Evolutionary conservation across 371 early-diverging fungal genomes (phyloP).

Genomic region (Mucor indicus): DNA sequence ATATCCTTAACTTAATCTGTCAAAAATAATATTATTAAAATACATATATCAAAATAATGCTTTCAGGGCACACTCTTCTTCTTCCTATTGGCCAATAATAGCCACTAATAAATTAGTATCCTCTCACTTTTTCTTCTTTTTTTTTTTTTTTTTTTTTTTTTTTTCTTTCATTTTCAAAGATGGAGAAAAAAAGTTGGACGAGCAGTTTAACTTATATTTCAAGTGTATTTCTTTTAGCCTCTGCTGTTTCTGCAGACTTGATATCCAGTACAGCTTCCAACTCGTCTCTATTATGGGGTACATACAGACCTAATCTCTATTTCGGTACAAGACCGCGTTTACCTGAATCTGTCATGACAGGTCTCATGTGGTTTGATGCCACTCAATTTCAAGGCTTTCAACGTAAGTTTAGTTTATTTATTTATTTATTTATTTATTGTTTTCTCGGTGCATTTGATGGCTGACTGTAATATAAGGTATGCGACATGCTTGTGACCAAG

Average conservation of each 20-base stretch:
- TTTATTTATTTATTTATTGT: no score
- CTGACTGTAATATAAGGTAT: no score
- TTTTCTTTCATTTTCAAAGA: background rate
- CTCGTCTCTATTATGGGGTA: conserved; percentile 77
- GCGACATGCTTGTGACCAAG: conserved; percentile 88
- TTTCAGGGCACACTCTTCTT: background rate
- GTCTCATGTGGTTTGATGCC: conserved; percentile 90
- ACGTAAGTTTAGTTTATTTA: conserved; percentile 29
- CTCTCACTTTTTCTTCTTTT: background rate
- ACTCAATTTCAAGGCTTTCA: conserved; percentile 52
- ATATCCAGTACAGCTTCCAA: conserved; percentile 13
- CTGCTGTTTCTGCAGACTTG: conserved; percentile 3
- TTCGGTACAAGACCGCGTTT: conserved; percentile 87
- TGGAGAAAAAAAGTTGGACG: background rate
- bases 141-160: conserved; percentile 1
- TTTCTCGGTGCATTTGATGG: no score
- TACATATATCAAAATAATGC: no score
- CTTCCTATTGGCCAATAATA: no score
- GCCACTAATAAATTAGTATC: no score
- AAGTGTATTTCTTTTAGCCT: background rate
- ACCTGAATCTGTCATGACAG: conserved; percentile 78
- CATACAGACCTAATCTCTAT: conserved; percentile 93
- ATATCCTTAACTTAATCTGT: background rate
- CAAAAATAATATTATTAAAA: no score
- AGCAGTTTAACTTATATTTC: background rate